A percentile compares a stretch with the other conserved stretches of the same genome.
phyloP scores from a whole-genome alignment of 345 rosid genomes.

The Lepidium didymum region DNA sequence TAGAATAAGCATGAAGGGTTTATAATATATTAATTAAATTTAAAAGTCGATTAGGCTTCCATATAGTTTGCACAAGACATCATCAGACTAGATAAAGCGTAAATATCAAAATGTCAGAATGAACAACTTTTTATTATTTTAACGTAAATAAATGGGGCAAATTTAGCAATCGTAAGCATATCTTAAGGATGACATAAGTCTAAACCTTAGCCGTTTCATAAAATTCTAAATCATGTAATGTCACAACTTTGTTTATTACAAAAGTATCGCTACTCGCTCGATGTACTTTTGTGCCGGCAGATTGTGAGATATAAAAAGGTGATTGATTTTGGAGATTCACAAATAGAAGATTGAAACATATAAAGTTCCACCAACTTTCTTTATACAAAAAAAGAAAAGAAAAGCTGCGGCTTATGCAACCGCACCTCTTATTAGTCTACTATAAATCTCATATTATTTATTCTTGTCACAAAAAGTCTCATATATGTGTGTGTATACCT shows the following conservation, averaged over 20 bases:
- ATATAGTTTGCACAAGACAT: background rate
- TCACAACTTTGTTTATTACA: background rate
- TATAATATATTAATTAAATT: background rate
- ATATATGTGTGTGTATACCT: too few species aligned
- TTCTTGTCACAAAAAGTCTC: too few species aligned
- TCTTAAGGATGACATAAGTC: background rate
- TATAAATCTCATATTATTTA: too few species aligned
- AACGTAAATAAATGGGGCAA: background rate
- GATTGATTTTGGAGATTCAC: slow-evolving; percentile 4
- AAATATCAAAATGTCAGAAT: background rate
- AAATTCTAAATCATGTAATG: slow-evolving; percentile 4
- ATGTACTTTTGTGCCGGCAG: background rate
- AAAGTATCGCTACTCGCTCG: background rate
- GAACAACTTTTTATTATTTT: background rate
- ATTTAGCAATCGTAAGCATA: slow-evolving; percentile 1
- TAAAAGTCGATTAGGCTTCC: background rate
- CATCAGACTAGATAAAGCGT: background rate
- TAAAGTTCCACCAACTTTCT: slow-evolving; percentile 13
- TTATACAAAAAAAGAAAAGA: background rate
- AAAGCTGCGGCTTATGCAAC: slow-evolving; percentile 4
- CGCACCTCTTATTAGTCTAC: background rate
- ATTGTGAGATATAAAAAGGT: slow-evolving; percentile 3
- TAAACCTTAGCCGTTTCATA: background rate
- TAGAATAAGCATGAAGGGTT: background rate
- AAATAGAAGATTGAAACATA: background rate